Base-by-base conservation (phyloP, 164 flowering plant species). In the Magnolia kwangsiensis region DNA sequence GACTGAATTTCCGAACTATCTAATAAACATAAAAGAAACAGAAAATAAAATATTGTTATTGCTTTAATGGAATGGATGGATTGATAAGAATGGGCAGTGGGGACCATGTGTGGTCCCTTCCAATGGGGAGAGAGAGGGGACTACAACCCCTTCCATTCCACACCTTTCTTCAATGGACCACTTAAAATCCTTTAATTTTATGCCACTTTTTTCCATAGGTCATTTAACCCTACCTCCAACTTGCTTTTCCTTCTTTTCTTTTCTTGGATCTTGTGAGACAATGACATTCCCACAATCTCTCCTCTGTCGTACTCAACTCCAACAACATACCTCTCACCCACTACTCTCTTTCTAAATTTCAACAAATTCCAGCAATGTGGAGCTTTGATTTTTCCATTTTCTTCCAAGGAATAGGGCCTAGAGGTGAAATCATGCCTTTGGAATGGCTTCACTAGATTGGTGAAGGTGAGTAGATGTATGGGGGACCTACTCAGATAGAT, bases 241-340 rank as follows among this genome's bases (percentile, higher is more conserved):
- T 50, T 49, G 73, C 67, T 7, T 2, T 31, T 59, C 55, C 0
- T 58, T 67, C 31, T 51, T 73, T 63, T 69, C 29, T 69, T 69
- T 75, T 58, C 73, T 69, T 69, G 78, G 67, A 75, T 75, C 78
- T 29, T 27, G 73, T 75, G 73, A 27, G 59, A 29, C 59, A n/a
- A 29, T 69, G 51, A 69, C 67, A 55, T 29, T 66, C 14, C 67
- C 65, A 59, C 72, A 69, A n/a, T 69, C 67, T 58, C 65, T 69
- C 51, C 18, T 55, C 67, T 69, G 73, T 82, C 81, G 58, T 49
- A 55, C 73, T 82, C 61, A 4, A 55, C 61, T 55, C 13, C 61
- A 55, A 16, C 61, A 55, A 55, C 18, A 55, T 10, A 2, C 61
- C 61, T 55, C 61, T 2, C 13, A 55, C 18, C 3, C 2, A 55